These are phyloP conservation scores for Lentinula sp. DNA, from an alignment of 768 basidiomycete species.

Conservation along the genomic window DNA sequence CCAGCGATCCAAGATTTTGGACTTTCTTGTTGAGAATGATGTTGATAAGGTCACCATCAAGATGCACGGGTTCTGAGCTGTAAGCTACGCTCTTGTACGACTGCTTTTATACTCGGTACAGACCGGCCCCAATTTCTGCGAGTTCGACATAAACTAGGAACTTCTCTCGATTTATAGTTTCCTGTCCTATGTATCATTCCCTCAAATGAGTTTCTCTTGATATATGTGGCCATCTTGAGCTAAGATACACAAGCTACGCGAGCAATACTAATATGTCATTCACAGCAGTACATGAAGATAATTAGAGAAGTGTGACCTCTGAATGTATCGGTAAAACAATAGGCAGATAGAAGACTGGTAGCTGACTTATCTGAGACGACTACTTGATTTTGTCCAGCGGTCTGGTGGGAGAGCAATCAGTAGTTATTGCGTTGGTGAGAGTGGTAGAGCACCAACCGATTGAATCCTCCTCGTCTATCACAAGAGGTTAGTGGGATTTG, in stretches of 20 bases:
- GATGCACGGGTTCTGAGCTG: constrained; percentile 76
- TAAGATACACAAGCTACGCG: background rate
- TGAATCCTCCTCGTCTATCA: constrained; percentile 76
- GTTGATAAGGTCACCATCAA: constrained; percentile 76
- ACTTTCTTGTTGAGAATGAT: constrained; percentile 82
- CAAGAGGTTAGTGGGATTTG: constrained; percentile 8
- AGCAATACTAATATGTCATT: no score
- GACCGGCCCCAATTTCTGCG: background rate
- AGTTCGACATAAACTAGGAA: background rate
- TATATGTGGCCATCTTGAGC: background rate
- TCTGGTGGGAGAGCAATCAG: constrained; percentile 32
- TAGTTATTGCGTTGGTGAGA: constrained; percentile 9
- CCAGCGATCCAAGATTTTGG: constrained; percentile 86
- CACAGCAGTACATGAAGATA: no score
- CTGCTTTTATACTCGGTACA: background rate
- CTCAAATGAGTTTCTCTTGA: background rate
- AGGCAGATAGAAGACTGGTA: background rate
- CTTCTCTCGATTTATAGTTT: constrained; percentile 15
- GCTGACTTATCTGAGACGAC: background rate
- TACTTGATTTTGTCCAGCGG: constrained; percentile 96
- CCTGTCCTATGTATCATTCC: constrained; percentile 18
- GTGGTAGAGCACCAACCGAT: constrained; percentile 42
- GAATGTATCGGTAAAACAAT: constrained; percentile 6
- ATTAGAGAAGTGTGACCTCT: constrained; percentile 1
- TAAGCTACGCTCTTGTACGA: background rate